These are phyloP conservation scores for Cornus florida DNA, from an alignment of 148 eudicot genomes.

Conservation along the genomic window DNA sequence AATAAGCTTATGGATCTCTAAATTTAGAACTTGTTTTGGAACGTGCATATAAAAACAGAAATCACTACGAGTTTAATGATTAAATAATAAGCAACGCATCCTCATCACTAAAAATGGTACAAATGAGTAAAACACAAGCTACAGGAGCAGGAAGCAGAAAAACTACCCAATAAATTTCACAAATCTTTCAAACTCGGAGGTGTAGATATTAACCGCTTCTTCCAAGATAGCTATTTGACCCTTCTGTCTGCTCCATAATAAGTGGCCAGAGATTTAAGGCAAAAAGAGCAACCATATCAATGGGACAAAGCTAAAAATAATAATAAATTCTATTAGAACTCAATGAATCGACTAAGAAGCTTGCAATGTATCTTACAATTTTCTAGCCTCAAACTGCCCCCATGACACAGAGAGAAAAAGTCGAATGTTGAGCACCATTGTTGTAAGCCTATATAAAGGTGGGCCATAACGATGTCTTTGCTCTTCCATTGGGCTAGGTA, in stretches of 20 bases:
- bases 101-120: neutral
- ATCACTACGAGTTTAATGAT: neutral
- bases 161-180: slow-evolving; percentile 75
- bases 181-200: slow-evolving; percentile 84
- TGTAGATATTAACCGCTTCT: slow-evolving; percentile 65
- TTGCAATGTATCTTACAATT: slow-evolving; percentile 55
- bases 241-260: slow-evolving; percentile 45
- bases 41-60: too few species aligned
- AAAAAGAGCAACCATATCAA: neutral
- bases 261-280: slow-evolving; percentile 8
- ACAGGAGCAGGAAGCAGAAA: slow-evolving; percentile 9
- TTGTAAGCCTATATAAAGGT: slow-evolving; percentile 87
- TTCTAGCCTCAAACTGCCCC: slow-evolving; percentile 57
- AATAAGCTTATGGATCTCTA: too few species aligned
- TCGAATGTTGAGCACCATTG: slow-evolving; percentile 71
- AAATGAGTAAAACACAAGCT: neutral
- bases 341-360: slow-evolving; percentile 13
- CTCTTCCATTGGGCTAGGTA: slow-evolving; percentile 96
- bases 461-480: slow-evolving; percentile 98
- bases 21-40: too few species aligned
- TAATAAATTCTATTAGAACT: neutral
- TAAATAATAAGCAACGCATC: neutral
- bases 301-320: slow-evolving; percentile 4
- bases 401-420: slow-evolving; percentile 62
- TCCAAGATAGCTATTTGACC: slow-evolving; percentile 54